phyloP scores from a whole-genome alignment of 208 protist genomes.

The Trypanosomatidae sp. region DNA sequence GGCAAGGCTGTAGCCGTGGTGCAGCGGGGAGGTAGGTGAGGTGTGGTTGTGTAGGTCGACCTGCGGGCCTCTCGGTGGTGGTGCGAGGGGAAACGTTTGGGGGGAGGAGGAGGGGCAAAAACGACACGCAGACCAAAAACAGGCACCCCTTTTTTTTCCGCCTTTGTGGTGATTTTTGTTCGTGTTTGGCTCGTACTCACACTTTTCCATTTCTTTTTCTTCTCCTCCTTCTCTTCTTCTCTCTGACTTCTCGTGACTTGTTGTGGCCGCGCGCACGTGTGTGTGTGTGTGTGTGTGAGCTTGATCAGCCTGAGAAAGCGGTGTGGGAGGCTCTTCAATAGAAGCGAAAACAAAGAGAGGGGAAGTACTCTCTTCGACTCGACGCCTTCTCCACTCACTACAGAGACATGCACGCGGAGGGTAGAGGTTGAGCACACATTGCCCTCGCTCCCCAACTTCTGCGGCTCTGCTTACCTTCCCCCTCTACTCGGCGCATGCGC shows the following conservation, averaged over 20 bases:
- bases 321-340: neutral
- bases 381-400: neutral
- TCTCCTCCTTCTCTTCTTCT: slow-evolving; percentile 9
- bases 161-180: slow-evolving; percentile 6
- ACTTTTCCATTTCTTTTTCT: slow-evolving; percentile 3
- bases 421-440: neutral
- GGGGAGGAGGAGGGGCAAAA: too few species aligned
- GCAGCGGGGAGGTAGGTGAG: neutral
- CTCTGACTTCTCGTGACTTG: neutral
- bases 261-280: neutral
- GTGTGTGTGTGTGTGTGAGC: neutral
- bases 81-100: too few species aligned
- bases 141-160: neutral
- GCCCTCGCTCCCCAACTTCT: neutral
- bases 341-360: neutral
- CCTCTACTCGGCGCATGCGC: neutral
- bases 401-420: neutral
- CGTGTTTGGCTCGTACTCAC: neutral
- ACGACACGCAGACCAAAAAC: too few species aligned
- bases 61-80: too few species aligned
- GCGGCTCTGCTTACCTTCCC: neutral
- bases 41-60: neutral
- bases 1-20: neutral
- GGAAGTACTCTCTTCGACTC: neutral
- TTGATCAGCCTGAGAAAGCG: neutral